Evolutionary conservation across 2,329 filamentous ascomycete genomes (phyloP), one percentile per base, ranked within the genome.

Genomic region (Venturia aucupariae): DNA sequence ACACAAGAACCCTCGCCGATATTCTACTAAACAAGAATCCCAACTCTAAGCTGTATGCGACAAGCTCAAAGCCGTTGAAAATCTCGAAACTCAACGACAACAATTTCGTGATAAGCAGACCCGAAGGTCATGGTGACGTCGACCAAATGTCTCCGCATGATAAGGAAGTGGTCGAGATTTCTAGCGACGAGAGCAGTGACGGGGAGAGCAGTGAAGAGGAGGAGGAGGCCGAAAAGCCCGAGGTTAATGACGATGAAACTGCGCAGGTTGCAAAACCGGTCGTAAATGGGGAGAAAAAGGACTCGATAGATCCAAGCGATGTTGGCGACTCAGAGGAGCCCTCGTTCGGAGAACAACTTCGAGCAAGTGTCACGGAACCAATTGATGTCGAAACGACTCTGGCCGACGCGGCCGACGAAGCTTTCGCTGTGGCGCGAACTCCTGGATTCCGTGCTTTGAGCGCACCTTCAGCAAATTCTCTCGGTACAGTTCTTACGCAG

Each of bases 401-500:
- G 63, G 71, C 71, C 65, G 79, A 77, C 65, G 78, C 74, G 67
- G 75, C 78, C 44, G 74, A 81, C 46, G 70, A 46, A 27, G 51
- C 46, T 41, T 35, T 61, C 11, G 60, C 60, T 35, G 38, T 62
- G 27, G 62, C 62, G 19, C 44, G 48, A 24, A 64, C 30, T 32
- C 46, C 64, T 1, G 41, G 35, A 11, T 38, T 24, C 30, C 32
- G 24, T 6, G 51, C 60, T 0, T 44, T 59, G 24, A 61, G 38
- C 60, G 24, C 61, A 55, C 54, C 44, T 24, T 39, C 64, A 24
- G 63, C 89, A 66, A 86, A 90, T 66, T 96, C 93, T 7, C 84
- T 99, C 61, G 89, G 90, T 60, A 96, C 91, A 5, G 91, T 97
- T n/a, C 86, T 99, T 66, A 87, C 92, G 17, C 93, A 97, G 76